Percentiles rank a stretch among this genome's conserved stretches.
Conservation (phyloP, 1,284 basidiomycete genomes). For the Irpex lacteus region DNA sequence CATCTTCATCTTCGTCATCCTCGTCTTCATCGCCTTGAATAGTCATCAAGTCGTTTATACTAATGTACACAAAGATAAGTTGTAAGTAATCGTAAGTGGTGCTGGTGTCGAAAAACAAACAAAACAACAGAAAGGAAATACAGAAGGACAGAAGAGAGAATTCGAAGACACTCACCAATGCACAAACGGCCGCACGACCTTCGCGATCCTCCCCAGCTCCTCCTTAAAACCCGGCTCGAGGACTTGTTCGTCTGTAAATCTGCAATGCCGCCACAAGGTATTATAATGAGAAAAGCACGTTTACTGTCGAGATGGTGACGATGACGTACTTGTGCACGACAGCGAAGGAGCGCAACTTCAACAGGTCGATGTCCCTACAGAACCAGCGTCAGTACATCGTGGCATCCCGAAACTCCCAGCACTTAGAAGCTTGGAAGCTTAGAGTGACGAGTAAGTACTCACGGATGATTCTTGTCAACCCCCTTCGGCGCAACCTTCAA, state of each 20-base stretch:
- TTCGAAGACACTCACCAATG: conserved; percentile 53
- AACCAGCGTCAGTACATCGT: too few species aligned
- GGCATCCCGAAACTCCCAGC: too few species aligned
- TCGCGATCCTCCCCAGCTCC: conserved; percentile 52
- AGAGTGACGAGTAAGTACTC: conserved; percentile 15
- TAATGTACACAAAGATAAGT: too few species aligned
- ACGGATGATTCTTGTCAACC: conserved; percentile 78
- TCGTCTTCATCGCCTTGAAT: too few species aligned
- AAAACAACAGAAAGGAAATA: too few species aligned
- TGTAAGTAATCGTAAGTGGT: too few species aligned
- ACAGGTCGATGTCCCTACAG: conserved; percentile 76
- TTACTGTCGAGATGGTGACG: too few species aligned
- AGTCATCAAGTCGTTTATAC: too few species aligned
- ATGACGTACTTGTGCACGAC: conserved; percentile 60
- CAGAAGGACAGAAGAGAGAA: too few species aligned
- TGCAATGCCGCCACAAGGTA: conserved; percentile 26
- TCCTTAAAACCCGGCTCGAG: conserved; percentile 65
- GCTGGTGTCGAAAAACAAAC: too few species aligned
- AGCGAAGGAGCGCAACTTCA: conserved; percentile 80
- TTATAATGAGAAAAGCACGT: not conserved
- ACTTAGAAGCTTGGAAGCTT: not conserved
- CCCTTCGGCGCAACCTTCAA: conserved; percentile 85
- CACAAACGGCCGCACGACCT: conserved; percentile 72
- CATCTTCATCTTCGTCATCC: too few species aligned
- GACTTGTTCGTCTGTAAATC: conserved; percentile 78